Base-by-base conservation (phyloP, 1,284 basidiomycete species). In the Sphaerobolus stellatus region DNA sequence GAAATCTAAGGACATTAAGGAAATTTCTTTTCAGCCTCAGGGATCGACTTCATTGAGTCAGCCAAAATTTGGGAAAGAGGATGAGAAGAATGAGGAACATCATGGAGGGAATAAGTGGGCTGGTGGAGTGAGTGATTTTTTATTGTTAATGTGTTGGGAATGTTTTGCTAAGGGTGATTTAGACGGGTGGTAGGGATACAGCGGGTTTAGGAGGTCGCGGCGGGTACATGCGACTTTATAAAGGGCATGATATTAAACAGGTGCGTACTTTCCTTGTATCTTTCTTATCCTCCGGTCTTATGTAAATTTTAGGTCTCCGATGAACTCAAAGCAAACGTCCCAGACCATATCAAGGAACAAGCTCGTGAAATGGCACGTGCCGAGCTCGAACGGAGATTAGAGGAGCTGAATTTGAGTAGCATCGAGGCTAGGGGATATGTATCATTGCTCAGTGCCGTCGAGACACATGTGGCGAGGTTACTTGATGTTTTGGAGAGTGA, bases 151-250 rank as follows among this genome's bases (percentile, higher is more conserved):
- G n/a, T 27, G 43, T 27, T 1, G 27, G 11, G 24, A n/a, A 33
- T 38, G 7, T 33, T 28, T 48, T 14, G 46, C 30, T 38, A 38
- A 11, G 38, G 36, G 24, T 24, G 27, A 28, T 28, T 1, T 56
- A 86, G 83, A 81, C 80, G 25, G 83, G 84, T 33, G 84, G 84
- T 5, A 72, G 82, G n/a, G 82, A 83, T 62, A 85, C 83, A 2
- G 84, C 83, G 5, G 84, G 84, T 1, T 66, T 84, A 55, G 84
- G 84, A 2, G 84, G 84, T 3, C 70, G 75, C 31, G 84, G 83
- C 9, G 83, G 83, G 0, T 84, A 84, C 63, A 86, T 84, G 68
- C 78, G 84, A n/a, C 64, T 84, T 0, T 83, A 78, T 63, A 82
- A 82, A 60, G 81, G 80, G 5, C 82, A 83, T 14, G 73, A 83